A percentile compares a stretch with the other conserved stretches of the same genome.
Evolutionary conservation across 176 grass and related monocot species (phyloP).

Genomic region (Musa schizocarpa): DNA sequence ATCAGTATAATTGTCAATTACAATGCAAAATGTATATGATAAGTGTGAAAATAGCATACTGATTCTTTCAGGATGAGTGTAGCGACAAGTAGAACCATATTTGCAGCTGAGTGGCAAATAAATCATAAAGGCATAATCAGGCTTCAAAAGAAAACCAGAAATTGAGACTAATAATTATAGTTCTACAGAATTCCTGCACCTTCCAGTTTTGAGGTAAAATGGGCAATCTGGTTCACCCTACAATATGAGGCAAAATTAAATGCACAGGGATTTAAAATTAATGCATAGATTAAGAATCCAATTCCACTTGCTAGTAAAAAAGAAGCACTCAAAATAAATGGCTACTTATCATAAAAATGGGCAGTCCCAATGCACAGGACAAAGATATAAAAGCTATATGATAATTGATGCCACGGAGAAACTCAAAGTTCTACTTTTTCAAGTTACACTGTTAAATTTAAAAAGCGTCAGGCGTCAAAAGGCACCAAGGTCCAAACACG

Average conservation of each 20-base stretch:
- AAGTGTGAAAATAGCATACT: slow-evolving; percentile 32
- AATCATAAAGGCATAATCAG: slow-evolving; percentile 18
- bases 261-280: too few relatives aligned
- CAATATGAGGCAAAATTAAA: slow-evolving; percentile 21
- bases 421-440: background rate
- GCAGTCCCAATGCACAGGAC: background rate
- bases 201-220: slow-evolving; percentile 94
- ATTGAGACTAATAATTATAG: slow-evolving; percentile 7
- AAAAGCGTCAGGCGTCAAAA: too few relatives aligned
- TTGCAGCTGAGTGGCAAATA: slow-evolving; percentile 63
- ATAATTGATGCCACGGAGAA: background rate
- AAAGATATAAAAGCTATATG: background rate
- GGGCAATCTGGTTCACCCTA: slow-evolving; percentile 85
- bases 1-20: slow-evolving; percentile 12
- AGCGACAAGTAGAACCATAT: slow-evolving; percentile 60
- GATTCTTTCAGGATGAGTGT: slow-evolving; percentile 68
- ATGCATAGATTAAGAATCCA: too few relatives aligned
- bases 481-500: too few relatives aligned
- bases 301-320: background rate
- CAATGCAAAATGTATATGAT: slow-evolving; percentile 10
- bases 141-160: slow-evolving; percentile 9
- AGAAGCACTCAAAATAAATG: background rate
- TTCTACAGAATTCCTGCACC: slow-evolving; percentile 28
- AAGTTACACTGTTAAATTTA: background rate
- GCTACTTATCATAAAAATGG: background rate